Percentiles rank a stretch among this genome's conserved stretches.
Conservation (phyloP, 1,284 basidiomycete species). For the Malassezia restricta region DNA sequence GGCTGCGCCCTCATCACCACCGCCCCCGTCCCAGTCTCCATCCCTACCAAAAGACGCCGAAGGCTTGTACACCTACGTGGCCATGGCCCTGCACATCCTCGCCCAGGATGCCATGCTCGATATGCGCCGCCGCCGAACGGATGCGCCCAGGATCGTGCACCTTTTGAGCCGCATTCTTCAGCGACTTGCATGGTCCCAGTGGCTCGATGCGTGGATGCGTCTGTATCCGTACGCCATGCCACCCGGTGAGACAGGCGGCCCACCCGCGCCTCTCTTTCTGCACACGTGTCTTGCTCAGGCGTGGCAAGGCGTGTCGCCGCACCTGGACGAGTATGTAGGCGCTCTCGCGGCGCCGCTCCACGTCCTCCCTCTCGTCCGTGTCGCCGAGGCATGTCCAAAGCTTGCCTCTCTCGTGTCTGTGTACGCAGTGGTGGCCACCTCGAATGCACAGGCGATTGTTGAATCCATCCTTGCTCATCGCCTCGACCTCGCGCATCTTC, state of each 20-base stretch:
- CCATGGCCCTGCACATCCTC: constrained; percentile 22
- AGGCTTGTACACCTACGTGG: background rate
- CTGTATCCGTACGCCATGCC: background rate
- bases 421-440: constrained; percentile 1
- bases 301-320: background rate
- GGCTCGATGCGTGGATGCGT: constrained; percentile 15
- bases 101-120: constrained; percentile 24
- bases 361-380: background rate
- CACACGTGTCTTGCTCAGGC: background rate
- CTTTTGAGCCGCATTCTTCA: constrained; percentile 3
- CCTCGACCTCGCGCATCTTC: constrained; percentile 52
- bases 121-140: background rate
- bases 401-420: background rate
- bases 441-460: constrained; percentile 50
- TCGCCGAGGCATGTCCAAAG: background rate
- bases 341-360: background rate
- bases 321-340: background rate
- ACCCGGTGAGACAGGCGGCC: background rate
- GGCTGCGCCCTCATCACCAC: background rate
- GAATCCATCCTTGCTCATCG: constrained; percentile 53
- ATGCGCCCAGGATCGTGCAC: constrained; percentile 10
- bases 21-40: background rate
- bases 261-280: constrained; percentile 1
- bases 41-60: background rate
- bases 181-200: background rate